Base-by-base conservation (phyloP, 441 rosid genomes). In the Pelargonium myrrhifolium region DNA sequence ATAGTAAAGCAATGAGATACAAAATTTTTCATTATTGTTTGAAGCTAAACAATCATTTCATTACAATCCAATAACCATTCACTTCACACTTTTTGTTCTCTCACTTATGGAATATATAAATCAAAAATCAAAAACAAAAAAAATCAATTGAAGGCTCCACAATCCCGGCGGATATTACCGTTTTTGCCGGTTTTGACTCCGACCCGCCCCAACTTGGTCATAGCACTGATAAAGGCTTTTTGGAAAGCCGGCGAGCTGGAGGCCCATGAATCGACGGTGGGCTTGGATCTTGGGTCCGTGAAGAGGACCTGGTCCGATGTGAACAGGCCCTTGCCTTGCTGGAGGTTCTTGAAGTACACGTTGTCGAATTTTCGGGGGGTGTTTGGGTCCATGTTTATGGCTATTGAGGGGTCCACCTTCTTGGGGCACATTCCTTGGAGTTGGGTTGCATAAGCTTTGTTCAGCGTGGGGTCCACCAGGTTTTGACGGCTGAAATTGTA, bases 221-320 rank as follows among this genome's bases (percentile, higher is more conserved):
- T 93, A 15, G 97, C 90, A 4, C 73, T 26, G 58, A 64, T 8
- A 6, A 93, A 93, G 66, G 97, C 98, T 0, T 39, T 21, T 15
- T 84, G 76, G 67, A 93, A 93, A n/a, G 85, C 76, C 0, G 56
- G 20, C 6, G 83, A 71, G 72, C 66, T 78, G 0, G 12, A 10
- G 9, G 98, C 98, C 98, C 95, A 89, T 1, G 75, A 37, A 35
- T 84, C 65, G 3, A 93, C 97, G 4, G 82, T 76, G 53, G 87
- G 81, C 67, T 22, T 82, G 62, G 98, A 90, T 71, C 92, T 78
- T 7, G 12, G 0, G 76, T 93, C 96, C 0, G 85, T 74, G 75
- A 78, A 86, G 64, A 93, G 84, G 10, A 82, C 83, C 64, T 93
- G 98, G 71, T 93, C 98, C 0, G 96, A 93, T n/a, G 90, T 88